These are phyloP conservation scores for Petunia axillaris DNA, from an alignment of 257 asterid genomes.

Conservation along the genomic window DNA sequence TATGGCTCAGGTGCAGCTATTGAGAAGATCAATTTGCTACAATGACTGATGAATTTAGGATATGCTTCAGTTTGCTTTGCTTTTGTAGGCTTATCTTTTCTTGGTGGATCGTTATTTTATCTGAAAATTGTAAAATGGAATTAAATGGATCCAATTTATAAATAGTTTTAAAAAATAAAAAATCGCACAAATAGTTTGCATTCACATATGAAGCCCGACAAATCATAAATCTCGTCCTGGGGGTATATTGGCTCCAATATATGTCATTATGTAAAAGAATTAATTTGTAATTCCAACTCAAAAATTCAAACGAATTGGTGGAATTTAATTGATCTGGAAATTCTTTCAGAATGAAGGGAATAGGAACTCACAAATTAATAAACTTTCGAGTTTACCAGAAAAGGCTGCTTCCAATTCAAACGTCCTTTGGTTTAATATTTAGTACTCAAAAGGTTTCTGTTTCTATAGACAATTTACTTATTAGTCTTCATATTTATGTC, in stretches of 20 bases:
- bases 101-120: neutral
- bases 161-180: no score
- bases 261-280: no score
- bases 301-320: neutral
- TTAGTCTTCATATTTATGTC: no score
- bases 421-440: neutral
- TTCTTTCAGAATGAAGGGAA: neutral
- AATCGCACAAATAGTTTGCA: no score
- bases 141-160: neutral
- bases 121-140: neutral
- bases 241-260: no score
- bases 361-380: neutral
- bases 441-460: no score
- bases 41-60: neutral
- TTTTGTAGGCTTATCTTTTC: neutral
- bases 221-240: no score
- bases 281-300: neutral
- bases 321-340: neutral
- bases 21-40: constrained; percentile 6
- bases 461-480: no score
- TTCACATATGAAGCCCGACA: no score
- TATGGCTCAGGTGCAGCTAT: neutral
- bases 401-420: neutral
- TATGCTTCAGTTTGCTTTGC: neutral
- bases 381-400: neutral